Base-by-base conservation (phyloP, 208 protist genomes). In the Trypanosomatidae sp. region DNA sequence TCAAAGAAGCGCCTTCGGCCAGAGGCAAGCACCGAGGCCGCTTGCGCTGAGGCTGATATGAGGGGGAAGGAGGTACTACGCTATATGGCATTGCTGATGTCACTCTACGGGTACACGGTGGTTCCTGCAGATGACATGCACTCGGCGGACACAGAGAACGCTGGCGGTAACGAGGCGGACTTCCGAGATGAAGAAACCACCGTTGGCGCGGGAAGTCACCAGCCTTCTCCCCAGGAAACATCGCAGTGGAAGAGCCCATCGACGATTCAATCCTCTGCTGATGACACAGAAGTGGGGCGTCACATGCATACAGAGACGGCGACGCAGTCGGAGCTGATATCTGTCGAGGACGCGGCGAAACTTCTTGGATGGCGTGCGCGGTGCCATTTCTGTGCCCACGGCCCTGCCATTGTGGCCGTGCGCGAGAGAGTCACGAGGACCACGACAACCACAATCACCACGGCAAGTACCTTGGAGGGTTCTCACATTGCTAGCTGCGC, bases 51-150 rank as follows among this genome's bases (percentile, higher is more conserved):
- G 9, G 25, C 13, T 7, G 66, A 19, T 44, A 50, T 50, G 17
- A 46, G 56, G 0, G 67, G 43, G 55, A 62, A 76, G 12, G 50
- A 66, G 7, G 30, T 80, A 2, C 47, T 75, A 53, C 44, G 68
- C 46, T 71, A 80, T 62, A 77, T 80, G 71, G 55, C 66, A 3
- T 30, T 86, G 62, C 60, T 86, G 28, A 73, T 86, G 69, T 47
- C 59, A 28, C 74, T 82, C 46, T 73, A 83, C 62, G 81, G 81
- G 5, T 86, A 82, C 67, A 62, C 53, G 1, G 66, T 41, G 10
- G 10, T 13, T 33, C 3, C 43, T 62, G 36, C 53, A 13, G 12
- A 4, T 19, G 19, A 50, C 10, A 9, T 46, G 33, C 60, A 28
- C 1, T 25, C 36, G 33, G 19, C 25, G 41, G n/a, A 10, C 9